phyloP scores from a whole-genome alignment of 2,329 filamentous ascomycete species.

The Trichoderma asperellum region DNA sequence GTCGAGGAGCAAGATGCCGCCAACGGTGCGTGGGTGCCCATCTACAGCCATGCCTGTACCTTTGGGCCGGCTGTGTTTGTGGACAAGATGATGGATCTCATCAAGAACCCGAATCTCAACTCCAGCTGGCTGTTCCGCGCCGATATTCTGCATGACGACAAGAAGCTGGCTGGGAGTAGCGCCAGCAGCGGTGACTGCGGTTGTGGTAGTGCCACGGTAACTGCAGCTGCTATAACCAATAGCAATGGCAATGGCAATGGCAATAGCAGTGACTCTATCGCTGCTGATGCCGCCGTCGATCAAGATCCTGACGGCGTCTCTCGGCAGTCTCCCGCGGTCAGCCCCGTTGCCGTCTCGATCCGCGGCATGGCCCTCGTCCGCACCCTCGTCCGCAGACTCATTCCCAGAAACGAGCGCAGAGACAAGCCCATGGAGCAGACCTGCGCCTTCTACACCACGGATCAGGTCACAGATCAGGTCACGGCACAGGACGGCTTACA shows the following conservation, averaged over 20 bases:
- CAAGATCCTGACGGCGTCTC: not conserved
- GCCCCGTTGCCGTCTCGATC: slow-evolving; percentile 32
- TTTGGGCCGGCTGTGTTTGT: slow-evolving; percentile 68
- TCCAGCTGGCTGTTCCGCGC: slow-evolving; percentile 78
- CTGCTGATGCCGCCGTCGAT: not conserved
- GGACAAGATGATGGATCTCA: slow-evolving; percentile 71
- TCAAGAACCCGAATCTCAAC: slow-evolving; percentile 80
- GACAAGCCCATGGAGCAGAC: slow-evolving; percentile 81
- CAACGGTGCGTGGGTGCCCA: slow-evolving; percentile 53
- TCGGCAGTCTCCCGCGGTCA: not conserved
- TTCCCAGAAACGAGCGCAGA: slow-evolving; percentile 79
- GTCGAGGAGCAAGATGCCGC: slow-evolving; percentile 40
- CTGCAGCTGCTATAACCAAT: not conserved
- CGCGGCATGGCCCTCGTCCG: slow-evolving; percentile 52
- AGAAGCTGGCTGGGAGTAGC: not conserved
- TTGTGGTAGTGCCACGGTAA: not conserved
- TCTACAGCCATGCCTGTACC: slow-evolving; percentile 60
- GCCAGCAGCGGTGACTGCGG: not conserved
- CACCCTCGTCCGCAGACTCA: slow-evolving; percentile 73
- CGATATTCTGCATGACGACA: slow-evolving; percentile 62
- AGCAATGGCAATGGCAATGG: not conserved
- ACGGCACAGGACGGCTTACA: not conserved
- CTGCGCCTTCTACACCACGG: slow-evolving; percentile 67
- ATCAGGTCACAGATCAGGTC: slow-evolving; percentile 16
- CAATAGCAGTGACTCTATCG: not conserved